Percentiles rank a stretch among this genome's conserved stretches.
Conservation (phyloP, 2,329 filamentous ascomycete genomes). For the Lasiodiplodia sp. region DNA sequence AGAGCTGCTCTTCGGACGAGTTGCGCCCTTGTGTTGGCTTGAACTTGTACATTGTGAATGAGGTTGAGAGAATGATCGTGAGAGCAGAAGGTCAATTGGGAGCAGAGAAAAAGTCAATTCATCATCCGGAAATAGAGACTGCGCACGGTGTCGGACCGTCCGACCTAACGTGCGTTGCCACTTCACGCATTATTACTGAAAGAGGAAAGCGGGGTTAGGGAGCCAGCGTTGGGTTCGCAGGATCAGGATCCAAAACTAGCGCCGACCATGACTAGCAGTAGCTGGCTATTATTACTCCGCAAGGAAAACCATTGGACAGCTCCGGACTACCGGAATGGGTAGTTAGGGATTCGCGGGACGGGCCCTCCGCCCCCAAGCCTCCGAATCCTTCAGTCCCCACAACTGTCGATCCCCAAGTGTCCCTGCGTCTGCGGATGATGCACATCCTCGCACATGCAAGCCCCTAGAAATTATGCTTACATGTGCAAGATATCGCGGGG, state of each 20-base stretch:
- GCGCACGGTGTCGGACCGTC: background rate
- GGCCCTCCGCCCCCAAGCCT: background rate
- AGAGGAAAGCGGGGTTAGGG: background rate
- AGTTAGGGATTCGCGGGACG: background rate
- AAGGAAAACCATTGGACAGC: background rate
- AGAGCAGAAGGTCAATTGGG: background rate
- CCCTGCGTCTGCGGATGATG: background rate
- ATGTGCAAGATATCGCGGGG: background rate
- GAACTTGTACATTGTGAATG: slow-evolving; percentile 1
- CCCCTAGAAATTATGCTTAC: background rate
- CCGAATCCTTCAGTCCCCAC: background rate
- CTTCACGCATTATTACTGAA: background rate
- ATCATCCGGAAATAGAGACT: background rate
- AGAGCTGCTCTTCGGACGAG: background rate
- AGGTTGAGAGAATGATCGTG: background rate
- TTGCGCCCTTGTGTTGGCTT: background rate
- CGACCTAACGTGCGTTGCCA: background rate
- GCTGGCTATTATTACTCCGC: background rate
- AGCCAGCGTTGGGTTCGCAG: background rate
- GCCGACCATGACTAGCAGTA: background rate
- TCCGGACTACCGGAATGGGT: background rate
- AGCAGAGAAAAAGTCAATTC: background rate
- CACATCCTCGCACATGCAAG: background rate
- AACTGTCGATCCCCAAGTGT: background rate
- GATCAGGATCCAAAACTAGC: background rate